phyloP scores from a whole-genome alignment of 2,329 filamentous ascomycete genomes.

The Epichloe glyceriae region DNA sequence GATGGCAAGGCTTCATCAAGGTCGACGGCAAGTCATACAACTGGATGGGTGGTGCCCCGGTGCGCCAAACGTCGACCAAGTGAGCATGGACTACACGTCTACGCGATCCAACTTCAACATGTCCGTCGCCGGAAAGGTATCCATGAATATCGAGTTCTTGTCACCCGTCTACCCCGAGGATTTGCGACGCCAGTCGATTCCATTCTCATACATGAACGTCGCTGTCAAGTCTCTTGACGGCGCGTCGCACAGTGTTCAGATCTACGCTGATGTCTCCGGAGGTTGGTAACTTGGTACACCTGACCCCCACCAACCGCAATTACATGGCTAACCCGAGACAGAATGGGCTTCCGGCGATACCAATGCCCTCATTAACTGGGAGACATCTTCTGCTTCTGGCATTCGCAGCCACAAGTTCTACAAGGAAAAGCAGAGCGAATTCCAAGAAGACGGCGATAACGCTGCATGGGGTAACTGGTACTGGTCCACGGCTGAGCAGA shows the following conservation, averaged over 20 bases:
- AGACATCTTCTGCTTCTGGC: conserved; percentile 34
- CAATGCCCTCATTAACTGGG: conserved; percentile 46
- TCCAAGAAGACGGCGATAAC: conserved; percentile 56
- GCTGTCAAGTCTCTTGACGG: conserved; percentile 51
- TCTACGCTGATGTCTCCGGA: conserved; percentile 58
- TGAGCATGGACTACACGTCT: conserved; percentile 55
- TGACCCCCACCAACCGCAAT: too few relatives aligned
- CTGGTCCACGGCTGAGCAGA: conserved; percentile 49
- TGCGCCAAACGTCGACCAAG: conserved; percentile 42
- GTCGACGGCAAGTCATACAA: conserved; percentile 52
- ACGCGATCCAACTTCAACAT: conserved; percentile 60
- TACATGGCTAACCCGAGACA: conserved; percentile 16
- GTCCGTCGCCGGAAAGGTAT: conserved; percentile 45
- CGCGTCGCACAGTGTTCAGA: conserved; percentile 46
- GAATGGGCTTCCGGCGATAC: conserved; percentile 61
- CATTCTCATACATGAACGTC: conserved; percentile 58
- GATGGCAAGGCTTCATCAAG: conserved; percentile 56
- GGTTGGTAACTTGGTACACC: conserved; percentile 5
- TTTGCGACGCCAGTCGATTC: conserved; percentile 51
- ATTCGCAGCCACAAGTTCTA: conserved; percentile 54
- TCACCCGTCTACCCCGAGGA: conserved; percentile 58
- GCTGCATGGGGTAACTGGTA: conserved; percentile 74
- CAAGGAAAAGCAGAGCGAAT: conserved; percentile 45
- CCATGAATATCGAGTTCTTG: conserved; percentile 56
- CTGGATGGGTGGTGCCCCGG: conserved; percentile 52